Evolutionary conservation across 2,329 filamentous ascomycete genomes (phyloP), one percentile per base, ranked within the genome.

Genomic region (Conoideocrella luteorostrata): DNA sequence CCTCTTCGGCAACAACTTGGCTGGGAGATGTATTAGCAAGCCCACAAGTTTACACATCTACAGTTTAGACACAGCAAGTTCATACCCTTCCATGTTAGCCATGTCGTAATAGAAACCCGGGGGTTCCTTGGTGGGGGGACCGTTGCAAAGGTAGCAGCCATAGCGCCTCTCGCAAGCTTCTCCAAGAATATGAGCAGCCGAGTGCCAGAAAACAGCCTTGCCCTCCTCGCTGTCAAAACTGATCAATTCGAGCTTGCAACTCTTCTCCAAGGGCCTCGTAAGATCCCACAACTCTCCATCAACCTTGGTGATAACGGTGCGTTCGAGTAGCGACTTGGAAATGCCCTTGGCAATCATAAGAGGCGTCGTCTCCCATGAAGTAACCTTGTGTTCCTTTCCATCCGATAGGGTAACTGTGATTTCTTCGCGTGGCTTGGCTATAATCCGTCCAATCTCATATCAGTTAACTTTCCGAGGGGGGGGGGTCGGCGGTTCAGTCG

Each of bases 151-250:
- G 56, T 87, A 84, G 68, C 91, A 96, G 47, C 89, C 88, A 61
- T 89, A 98, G 57, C 89, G 79, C 59, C 86, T 79, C 68, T 98
- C 93, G 39, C 85, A 86, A 47, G 90, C 90, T 68, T 97, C 93
- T 54, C 93, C 93, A n/a, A 98, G 79, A 52, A 95, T 84, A 64
- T 98, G 93, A 35, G 93, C 93, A 57, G 85, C 91, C 17, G 88
- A 95, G 67, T 97, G 93, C 91, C 91, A 98, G 71, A 96, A 98
- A 45, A 97, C 91, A 64, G 88, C 88, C 70, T 93, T 90, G 57
- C 88, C 64, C 53, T 67, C 64, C 13, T 58, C 55, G 42, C 66
- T 54, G 26, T 88, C 82, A 56, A 97, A 98, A 51, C 86, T 82
- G 50, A 97, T 75, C 43, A 96, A 75, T 58, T 90, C 85, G 22